Base-by-base conservation (phyloP, 768 basidiomycete genomes). In the Suillus hirtellus region DNA sequence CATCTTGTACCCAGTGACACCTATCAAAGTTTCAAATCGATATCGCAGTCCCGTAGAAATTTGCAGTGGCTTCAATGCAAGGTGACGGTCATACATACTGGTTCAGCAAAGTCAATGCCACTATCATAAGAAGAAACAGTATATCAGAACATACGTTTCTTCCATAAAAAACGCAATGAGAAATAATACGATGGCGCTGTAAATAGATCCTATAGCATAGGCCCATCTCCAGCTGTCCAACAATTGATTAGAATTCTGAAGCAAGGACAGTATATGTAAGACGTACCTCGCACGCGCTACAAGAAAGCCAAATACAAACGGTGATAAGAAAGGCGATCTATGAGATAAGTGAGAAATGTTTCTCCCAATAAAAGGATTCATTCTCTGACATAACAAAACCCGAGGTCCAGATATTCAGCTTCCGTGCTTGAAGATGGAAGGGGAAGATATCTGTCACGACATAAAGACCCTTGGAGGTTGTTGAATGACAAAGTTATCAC, bases 321-420 rank as follows among this genome's bases (percentile, higher is more conserved):
- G 74, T 6, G 73, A 74, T 53, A 74, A 49, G 50, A 75, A 76
- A 7, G 73, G 64, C 19, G 66, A 69, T 40, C 68, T 64, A 79
- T 9, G 78, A 80, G 62, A 80, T 77, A 2, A 27, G 75, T 69
- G 62, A 74, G 75, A 0, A 75, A 72, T 1, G 66, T 71, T 1
- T 71, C 60, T 68, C 67, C 72, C 4, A 72, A 73, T 1, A 76
- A 77, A 37, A 75, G 14, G 4, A n/a, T 14, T 1, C 14, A 85
- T 68, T 77, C 85, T 86, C 11, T 84, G 86, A 24, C 74, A 74
- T 67, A 54, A 86, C 73, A 70, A 84, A 83, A 0, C 83, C 84
- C 61, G 81, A 75, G 1, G 84, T 84, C 85, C 84, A 85, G 27
- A 83, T 61, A 59, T 82, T 83, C 35, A 84, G 72, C 73, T 82